Percentiles rank a stretch among this genome's conserved stretches.
These are phyloP conservation scores for Lasiodiplodia citricola DNA, from an alignment of 2,329 filamentous ascomycete genomes.

Conservation along the genomic window DNA sequence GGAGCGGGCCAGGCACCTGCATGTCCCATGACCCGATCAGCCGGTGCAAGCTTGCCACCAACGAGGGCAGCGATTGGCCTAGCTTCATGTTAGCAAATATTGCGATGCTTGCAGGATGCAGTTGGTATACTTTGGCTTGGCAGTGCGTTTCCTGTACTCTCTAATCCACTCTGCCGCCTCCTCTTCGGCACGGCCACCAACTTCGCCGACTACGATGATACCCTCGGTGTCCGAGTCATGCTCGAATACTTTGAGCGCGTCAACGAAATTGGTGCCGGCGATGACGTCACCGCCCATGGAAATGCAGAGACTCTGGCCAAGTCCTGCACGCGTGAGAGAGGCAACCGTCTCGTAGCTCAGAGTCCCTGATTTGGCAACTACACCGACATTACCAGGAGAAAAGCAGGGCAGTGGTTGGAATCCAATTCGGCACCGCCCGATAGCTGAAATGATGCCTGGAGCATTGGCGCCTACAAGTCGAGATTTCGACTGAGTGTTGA, in stretches of 20 bases:
- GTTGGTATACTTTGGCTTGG: constrained; percentile 66
- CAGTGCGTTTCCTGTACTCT: constrained; percentile 63
- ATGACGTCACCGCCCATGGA: constrained; percentile 79
- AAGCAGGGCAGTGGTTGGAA: constrained; percentile 80
- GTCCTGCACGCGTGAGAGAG: constrained; percentile 72
- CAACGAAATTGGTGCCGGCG: constrained; percentile 75
- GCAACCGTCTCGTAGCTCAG: constrained; percentile 81
- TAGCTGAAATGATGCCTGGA: constrained; percentile 77
- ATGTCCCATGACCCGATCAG: constrained; percentile 76
- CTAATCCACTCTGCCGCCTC: constrained; percentile 76
- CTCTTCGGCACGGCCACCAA: constrained; percentile 72
- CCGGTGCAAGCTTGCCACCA: constrained; percentile 68
- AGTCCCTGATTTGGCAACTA: constrained; percentile 81
- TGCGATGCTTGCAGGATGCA: neutral
- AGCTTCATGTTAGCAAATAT: constrained; percentile 26
- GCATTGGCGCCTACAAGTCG: constrained; percentile 81
- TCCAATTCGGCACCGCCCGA: constrained; percentile 72
- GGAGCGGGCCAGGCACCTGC: constrained; percentile 74
- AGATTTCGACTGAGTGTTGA: constrained; percentile 73
- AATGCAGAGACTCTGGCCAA: constrained; percentile 78
- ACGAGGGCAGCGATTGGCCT: constrained; percentile 76
- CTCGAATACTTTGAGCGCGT: constrained; percentile 70
- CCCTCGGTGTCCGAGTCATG: constrained; percentile 71
- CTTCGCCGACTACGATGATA: constrained; percentile 74
- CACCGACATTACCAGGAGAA: constrained; percentile 70